Conservation (phyloP, 2,329 filamentous ascomycete genomes). For the Ophiostoma novo-ulmi region DNA sequence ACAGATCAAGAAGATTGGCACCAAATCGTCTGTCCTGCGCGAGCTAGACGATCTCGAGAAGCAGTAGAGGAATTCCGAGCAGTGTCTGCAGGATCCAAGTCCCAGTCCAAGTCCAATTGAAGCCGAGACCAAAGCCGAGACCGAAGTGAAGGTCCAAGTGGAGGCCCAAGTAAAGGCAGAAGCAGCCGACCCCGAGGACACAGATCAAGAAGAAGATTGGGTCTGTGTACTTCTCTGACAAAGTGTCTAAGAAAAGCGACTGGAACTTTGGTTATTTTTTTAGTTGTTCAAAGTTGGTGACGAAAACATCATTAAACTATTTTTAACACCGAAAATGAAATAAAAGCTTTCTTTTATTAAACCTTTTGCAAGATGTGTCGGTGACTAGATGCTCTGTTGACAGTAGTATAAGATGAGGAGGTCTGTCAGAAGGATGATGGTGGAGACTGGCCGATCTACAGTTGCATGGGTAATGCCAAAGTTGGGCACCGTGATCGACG, state of each 20-base stretch:
- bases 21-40: constrained; percentile 75
- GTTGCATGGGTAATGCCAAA: no score
- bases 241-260: not conserved
- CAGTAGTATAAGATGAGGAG: no score
- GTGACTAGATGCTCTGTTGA: not conserved
- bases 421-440: no score
- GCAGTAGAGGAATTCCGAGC: constrained; percentile 28
- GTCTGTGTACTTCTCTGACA: not conserved
- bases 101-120: not conserved
- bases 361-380: not conserved
- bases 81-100: not conserved
- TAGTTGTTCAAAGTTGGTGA: not conserved
- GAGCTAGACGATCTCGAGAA: constrained; percentile 64
- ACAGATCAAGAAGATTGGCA: constrained; percentile 96
- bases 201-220: not conserved
- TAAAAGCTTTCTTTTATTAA: not conserved
- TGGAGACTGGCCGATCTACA: no score
- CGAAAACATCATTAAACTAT: not conserved
- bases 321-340: not conserved
- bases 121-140: not conserved
- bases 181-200: not conserved
- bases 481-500: not conserved
- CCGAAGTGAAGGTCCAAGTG: not conserved
- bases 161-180: not conserved
- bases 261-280: not conserved